Percentiles rank a stretch among this genome's conserved stretches.
These are phyloP conservation scores for Neurospora cerealis DNA, from an alignment of 495 filamentous ascomycete species.

Conservation along the genomic window DNA sequence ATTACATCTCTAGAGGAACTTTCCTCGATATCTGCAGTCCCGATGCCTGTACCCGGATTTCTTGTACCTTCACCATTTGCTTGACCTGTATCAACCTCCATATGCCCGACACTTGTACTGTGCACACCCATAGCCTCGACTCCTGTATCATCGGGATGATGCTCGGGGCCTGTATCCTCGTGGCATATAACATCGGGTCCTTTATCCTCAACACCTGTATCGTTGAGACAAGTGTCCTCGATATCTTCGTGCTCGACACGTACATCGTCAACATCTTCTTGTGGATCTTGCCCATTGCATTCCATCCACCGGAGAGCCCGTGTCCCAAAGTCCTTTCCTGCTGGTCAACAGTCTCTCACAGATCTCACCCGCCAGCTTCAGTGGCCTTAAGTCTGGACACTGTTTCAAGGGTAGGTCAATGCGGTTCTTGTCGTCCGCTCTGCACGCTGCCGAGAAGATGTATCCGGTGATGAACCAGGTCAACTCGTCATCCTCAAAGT, in stretches of 20 bases:
- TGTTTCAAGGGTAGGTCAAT: neutral
- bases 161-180: neutral
- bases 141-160: too few relatives aligned
- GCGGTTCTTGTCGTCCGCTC: neutral
- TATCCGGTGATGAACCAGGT: neutral
- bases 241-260: neutral
- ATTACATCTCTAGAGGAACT: too few relatives aligned
- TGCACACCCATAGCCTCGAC: too few relatives aligned
- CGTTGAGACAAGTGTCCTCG: neutral
- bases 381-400: neutral
- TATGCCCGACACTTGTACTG: too few relatives aligned
- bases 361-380: neutral
- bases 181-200: too few relatives aligned
- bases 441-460: neutral
- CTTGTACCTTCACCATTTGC: too few relatives aligned
- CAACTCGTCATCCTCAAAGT: neutral
- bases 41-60: too few relatives aligned
- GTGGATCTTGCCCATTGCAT: neutral
- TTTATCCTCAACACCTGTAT: neutral
- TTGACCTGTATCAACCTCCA: too few relatives aligned
- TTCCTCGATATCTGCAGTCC: too few relatives aligned
- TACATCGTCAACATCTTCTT: neutral
- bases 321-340: neutral
- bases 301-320: neutral
- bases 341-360: neutral